Evolutionary conservation across 73 alveolate genomes (phyloP), one percentile per base, ranked within the genome.

Genomic region (Durusdinium trenchii): DNA sequence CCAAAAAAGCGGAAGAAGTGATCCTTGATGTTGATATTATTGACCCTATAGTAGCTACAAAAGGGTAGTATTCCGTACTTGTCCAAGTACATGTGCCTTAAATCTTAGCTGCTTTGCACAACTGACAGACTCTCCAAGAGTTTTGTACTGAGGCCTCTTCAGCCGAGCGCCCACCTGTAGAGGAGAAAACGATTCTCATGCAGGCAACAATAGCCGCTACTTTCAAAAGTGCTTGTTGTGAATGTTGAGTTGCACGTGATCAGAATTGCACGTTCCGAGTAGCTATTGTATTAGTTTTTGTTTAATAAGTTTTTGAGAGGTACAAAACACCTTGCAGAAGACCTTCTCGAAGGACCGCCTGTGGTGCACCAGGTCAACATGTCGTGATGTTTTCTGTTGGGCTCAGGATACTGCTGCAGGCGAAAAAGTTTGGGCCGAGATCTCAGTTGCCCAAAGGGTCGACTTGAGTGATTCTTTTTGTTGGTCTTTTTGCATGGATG

Each of bases 101-200:
- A 23, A 23, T 1, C 0, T 60, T 60, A 57, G 69, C 69, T 16
- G 23, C 23, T 57, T 32, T 23, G 73, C 73, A 60, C 73, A 60
- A 60, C 73, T 60, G 69, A 12, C 12, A 12, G 23, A 16, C 69
- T 16, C 12, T 12, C 23, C 32, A 57, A 60, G 18, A 23, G 30
- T 23, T 23, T 60, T 60, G 30, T 46, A 23, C 89, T 23, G 45
- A 81, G 91, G 91, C 91, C 47, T 81, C 71, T n/a, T 47, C 48
- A 48, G 91, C 91, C 48, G 91, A 81, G 57, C 67, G 96, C 36
- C 96, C 81, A 46, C 79, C 96, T 64, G 96, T 90, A 30, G 96
- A 90, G 86, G 96, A 90, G 86, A 90, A 90, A 16, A 90, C 96
- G 47, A 90, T 90, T 35, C 86, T 90, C 50, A 90, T 90, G 96